Base-by-base conservation (phyloP, 2,329 filamentous ascomycete species). In the Phoma sp. region DNA sequence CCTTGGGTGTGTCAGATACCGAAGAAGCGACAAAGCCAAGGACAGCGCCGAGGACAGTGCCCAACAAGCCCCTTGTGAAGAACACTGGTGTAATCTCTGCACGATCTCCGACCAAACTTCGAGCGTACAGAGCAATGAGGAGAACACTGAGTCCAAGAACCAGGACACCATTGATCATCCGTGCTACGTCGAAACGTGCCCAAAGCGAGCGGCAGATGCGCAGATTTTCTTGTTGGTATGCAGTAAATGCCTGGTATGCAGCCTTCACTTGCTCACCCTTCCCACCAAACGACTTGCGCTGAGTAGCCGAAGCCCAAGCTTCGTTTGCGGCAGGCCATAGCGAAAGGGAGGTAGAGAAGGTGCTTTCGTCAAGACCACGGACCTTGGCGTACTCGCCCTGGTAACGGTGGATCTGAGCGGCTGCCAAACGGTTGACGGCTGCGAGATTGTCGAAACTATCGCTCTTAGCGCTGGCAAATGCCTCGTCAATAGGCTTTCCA, bases 401-500 rank as follows among this genome's bases (percentile, higher is more conserved):
- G 68, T 99, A 99, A 62, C 89, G 86, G 75, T 92, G 87, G 54
- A 97, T 95, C 59, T 95, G 93, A 7, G 91, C 90, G 23, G 91
- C 86, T 1, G 92, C 83, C 55, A 96, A 79, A 24, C 89, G 87
- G 47, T 88, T 90, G 0, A 93, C 92, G 2, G 83, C 80, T 0
- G 90, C 90, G 37, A 99, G 79, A 61, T 90, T 95, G 41, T 86
- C 80, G 84, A 88, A 95, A 56, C 91, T 83, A 30, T 84, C 82
- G 27, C 89, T 89, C 22, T 83, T 81, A 1, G 78, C 75, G 1
- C 90, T 90, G 14, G 88, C 82, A 75, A 99, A 99, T 2, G 92
- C 93, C 75, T 99, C 95, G 62, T 96, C 90, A 58, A 99, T 97
- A 0, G 95, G 95, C 6, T 85, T 87, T 45, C 95, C 95, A 6